Conservation (phyloP, 208 protist species). For the Angomonas ambiguus region DNA sequence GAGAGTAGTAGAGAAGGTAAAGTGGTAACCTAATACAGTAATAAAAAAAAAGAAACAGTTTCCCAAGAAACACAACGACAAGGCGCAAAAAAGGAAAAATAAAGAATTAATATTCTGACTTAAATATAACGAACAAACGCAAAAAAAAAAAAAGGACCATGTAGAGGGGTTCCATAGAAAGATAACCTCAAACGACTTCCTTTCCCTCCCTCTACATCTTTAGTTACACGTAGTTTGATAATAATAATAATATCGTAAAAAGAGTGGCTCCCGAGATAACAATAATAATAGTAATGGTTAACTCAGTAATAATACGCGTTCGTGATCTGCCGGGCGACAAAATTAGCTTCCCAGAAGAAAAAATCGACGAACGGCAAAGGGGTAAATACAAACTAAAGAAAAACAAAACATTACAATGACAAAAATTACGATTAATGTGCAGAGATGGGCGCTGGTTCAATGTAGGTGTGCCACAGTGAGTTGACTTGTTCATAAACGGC, state of each 20-base stretch:
- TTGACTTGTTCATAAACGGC: constrained; percentile 87
- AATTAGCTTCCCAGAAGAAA: too few relatives aligned
- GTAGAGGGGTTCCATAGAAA: background rate
- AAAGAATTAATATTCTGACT: constrained; percentile 4
- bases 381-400: background rate
- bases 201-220: background rate
- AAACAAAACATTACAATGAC: background rate
- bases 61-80: too few relatives aligned
- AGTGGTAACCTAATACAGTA: background rate
- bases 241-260: background rate
- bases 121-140: background rate
- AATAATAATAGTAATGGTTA: background rate
- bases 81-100: background rate
- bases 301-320: too few relatives aligned
- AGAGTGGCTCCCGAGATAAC: background rate
- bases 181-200: background rate
- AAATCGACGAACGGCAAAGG: too few relatives aligned
- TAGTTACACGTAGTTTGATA: background rate
- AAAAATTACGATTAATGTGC: background rate
- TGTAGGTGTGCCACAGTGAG: constrained; percentile 37
- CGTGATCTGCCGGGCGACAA: too few relatives aligned
- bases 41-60: background rate
- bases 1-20: constrained; percentile 1
- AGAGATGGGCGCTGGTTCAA: background rate
- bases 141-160: background rate